phyloP scores from a whole-genome alignment of 176 grass and related monocot species.

The Bonia amplexicaulis region DNA sequence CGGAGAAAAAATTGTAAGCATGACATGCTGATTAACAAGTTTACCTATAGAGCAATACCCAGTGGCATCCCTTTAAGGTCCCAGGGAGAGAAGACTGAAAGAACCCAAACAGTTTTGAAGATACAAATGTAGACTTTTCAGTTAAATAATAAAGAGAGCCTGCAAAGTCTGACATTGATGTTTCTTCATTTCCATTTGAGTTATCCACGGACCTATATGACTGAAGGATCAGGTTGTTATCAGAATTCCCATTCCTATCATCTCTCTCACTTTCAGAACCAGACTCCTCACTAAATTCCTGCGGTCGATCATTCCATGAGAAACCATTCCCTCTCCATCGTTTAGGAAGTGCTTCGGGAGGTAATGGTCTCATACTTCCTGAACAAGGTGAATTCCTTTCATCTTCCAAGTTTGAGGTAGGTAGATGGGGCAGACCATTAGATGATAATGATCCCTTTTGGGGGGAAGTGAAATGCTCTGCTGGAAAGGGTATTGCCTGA shows the following conservation, averaged over 20 bases:
- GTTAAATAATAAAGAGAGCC: slow-evolving; percentile 46
- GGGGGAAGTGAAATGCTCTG: slow-evolving; percentile 43
- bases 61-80: slow-evolving; percentile 79
- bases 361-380: slow-evolving; percentile 32
- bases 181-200: slow-evolving; percentile 38
- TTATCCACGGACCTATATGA: slow-evolving; percentile 12
- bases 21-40: slow-evolving; percentile 2
- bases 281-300: slow-evolving; percentile 44
- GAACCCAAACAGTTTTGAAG: slow-evolving; percentile 66
- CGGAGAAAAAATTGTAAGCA: background rate
- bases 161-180: slow-evolving; percentile 30
- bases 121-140: slow-evolving; percentile 73
- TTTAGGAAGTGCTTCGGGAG: slow-evolving; percentile 47
- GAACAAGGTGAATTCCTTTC: slow-evolving; percentile 14
- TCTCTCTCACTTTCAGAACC: slow-evolving; percentile 49
- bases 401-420: slow-evolving; percentile 23
- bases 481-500: slow-evolving; percentile 40
- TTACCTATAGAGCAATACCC: slow-evolving; percentile 92
- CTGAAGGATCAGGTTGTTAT: slow-evolving; percentile 13
- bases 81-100: slow-evolving; percentile 76
- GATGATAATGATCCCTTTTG: slow-evolving; percentile 52
- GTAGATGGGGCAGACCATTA: slow-evolving; percentile 52
- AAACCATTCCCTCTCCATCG: slow-evolving; percentile 39
- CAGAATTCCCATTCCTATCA: slow-evolving; percentile 29
- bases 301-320: slow-evolving; percentile 35